Base-by-base conservation (phyloP, 2,329 filamentous ascomycete species). In the Escovopsis sp. region DNA sequence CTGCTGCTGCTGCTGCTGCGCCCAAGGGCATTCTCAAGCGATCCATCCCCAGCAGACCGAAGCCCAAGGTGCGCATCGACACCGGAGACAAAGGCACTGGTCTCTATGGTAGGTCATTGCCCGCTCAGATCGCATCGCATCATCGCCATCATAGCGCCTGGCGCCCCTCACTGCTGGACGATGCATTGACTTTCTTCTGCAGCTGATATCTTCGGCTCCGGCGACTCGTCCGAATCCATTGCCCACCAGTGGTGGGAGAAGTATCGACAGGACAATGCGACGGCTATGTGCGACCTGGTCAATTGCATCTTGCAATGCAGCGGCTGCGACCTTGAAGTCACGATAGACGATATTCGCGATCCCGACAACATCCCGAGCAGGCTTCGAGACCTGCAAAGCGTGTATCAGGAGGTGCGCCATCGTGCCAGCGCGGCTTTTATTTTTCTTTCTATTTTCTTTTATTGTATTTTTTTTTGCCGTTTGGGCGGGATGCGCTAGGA, bases 291-390 rank as follows among this genome's bases (percentile, higher is more conserved):
- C 13, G 76, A 81, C 39, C 62, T 82, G 42, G 70, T 83, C 51
- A 82, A 81, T 59, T 79, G 77, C 49, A 71, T 81, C 31, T 61
- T 83, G 32, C 72, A 75, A 53, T 74, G 84, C 47, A 78, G 88
- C 14, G 91, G 91, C 27, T 94, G 88, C 57, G 76, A 85, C 42
- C 70, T 84, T 41, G 74, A 82, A 50, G 76, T 98, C 42, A 82
- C 80, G 9, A 73, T 76, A 33, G 79, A 91, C 56, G 87, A 96
- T 57, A 84, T 95, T 48, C 78, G 81, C 49, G 89, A 98, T 57
- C 78, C 86, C 7, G 91, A 98, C 57, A 87, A 91, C 54, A 84
- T 81, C 38, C 76, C 84, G 14, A 79, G 78, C 54, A 79, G 79
- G 54, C 66, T 98, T 37, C 70, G 73, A 16, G 88, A 96, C 52